Conservation (phyloP, 192 early-diverging fungal genomes). For the Jimgerdemannia lactiflua region DNA sequence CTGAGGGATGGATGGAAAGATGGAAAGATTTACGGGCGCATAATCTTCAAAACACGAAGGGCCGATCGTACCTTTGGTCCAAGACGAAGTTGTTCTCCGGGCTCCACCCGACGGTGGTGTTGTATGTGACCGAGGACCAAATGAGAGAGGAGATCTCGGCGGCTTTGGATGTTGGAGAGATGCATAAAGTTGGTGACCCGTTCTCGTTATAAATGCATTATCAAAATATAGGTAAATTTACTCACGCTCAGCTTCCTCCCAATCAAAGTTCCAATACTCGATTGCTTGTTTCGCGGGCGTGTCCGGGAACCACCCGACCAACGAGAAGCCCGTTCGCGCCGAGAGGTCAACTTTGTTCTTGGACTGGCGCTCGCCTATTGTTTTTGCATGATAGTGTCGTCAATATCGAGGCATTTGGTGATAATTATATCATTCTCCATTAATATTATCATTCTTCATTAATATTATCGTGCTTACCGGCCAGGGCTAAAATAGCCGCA, state of each 20-base stretch:
- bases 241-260: constrained; percentile 28
- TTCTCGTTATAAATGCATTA: no score
- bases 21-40: no score
- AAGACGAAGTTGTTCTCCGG: constrained; percentile 33
- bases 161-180: no score
- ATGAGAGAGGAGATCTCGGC: neutral
- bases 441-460: no score
- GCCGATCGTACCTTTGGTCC: constrained; percentile 29
- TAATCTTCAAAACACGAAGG: no score
- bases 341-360: constrained; percentile 26
- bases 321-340: constrained; percentile 21
- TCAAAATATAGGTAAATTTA: constrained; percentile 4
- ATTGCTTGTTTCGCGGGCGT: constrained; percentile 24
- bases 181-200: no score
- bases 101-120: neutral
- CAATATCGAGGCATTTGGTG: constrained; percentile 2
- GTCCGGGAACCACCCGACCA: constrained; percentile 28
- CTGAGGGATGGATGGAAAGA: no score
- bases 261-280: constrained; percentile 34
- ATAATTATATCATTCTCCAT: neutral
- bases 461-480: constrained; percentile 16
- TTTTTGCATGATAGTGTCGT: neutral
- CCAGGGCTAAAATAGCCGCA: constrained; percentile 9
- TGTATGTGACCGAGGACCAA: neutral
- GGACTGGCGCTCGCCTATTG: constrained; percentile 15